Base-by-base conservation (phyloP, 768 basidiomycete species). In the Suillus alpinus region DNA sequence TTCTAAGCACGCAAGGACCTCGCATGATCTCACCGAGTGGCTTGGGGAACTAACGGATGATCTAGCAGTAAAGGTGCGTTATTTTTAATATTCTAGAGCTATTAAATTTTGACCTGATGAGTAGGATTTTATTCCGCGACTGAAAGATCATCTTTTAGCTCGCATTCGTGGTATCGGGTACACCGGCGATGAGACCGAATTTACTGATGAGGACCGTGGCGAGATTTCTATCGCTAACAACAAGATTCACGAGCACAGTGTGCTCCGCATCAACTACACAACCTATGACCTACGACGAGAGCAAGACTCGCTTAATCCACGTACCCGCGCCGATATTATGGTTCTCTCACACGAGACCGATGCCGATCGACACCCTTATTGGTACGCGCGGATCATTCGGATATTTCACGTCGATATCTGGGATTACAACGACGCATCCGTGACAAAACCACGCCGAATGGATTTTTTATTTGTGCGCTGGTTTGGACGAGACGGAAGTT, bases 381-480 rank as follows among this genome's bases (percentile, higher is more conserved):
- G 72, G 74, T 80, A 80, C 65, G 75, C 71, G 0, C 63, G 68
- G 9, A 62, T 78, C 8, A 57, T 77, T 9, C 71, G 73, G 0
- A 68, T 77, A 0, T 80, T 71, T 56, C 77, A 80, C 59, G 36
- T 57, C 1, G 26, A 46, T 8, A 10, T 61, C 4, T 9, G n/a
- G 32, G 32, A 57, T 51, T 7, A 56, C 14, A 51, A 23, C 6
- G 3, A 40, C 4, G 39, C 13, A 4, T 16, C 39, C 1, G 1
- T 40, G 39, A 5, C 14, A 59, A 0, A 32, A 53, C 20, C n/a
- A 12, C 0, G 13, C 20, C 60, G 60, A 0, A 75, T 82, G 65
- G 71, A 78, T 2, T 73, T 83, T n/a, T 63, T 83, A 2, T 81
- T 76, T 69, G 77, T 83, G 0, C 67, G 68, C 0, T 79, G 79